phyloP scores from a whole-genome alignment of 768 basidiomycete genomes.

The Glaciozyma antarctica region DNA sequence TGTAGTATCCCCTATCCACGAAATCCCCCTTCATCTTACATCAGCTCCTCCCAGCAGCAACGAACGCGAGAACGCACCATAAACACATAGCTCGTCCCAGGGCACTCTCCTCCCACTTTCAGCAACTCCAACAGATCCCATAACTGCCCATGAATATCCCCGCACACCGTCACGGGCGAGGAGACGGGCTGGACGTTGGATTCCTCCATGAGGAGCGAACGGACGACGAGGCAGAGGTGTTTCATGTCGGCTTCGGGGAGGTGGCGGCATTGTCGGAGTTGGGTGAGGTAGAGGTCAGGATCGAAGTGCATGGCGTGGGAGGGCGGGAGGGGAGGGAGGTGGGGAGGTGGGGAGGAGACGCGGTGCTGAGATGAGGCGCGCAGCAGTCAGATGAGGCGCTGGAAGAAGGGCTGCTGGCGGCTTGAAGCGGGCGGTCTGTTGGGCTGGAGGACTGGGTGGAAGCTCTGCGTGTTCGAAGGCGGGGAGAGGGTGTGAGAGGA shows the following conservation, averaged over 20 bases:
- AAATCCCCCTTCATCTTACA: conserved; percentile 67
- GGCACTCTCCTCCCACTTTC: conserved; percentile 38
- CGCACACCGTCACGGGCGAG: conserved; percentile 44
- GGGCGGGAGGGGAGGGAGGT: neutral
- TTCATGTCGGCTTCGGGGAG: conserved; percentile 43
- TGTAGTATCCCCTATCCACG: conserved; percentile 93
- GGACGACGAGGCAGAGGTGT: conserved; percentile 39
- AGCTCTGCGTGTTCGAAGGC: too few relatives aligned
- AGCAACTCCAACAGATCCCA: conserved; percentile 43
- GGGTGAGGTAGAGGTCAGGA: conserved; percentile 22
- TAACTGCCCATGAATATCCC: conserved; percentile 46
- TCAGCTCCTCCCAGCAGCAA: neutral
- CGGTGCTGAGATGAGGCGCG: too few relatives aligned
- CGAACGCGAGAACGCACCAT: conserved; percentile 30
- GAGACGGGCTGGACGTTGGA: conserved; percentile 44
- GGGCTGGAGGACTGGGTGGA: too few relatives aligned
- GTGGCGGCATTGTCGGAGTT: conserved; percentile 42
- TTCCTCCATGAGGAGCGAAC: conserved; percentile 43
- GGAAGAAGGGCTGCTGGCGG: too few relatives aligned
- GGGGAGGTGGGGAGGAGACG: too few relatives aligned
- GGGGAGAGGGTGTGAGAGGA: too few relatives aligned
- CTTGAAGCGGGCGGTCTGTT: too few relatives aligned
- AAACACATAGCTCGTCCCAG: conserved; percentile 40
- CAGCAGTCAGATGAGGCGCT: too few relatives aligned
- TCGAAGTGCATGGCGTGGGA: neutral